Evolutionary conservation across 345 rosid species (phyloP).

Genomic region (Boechera retrofracta): DNA sequence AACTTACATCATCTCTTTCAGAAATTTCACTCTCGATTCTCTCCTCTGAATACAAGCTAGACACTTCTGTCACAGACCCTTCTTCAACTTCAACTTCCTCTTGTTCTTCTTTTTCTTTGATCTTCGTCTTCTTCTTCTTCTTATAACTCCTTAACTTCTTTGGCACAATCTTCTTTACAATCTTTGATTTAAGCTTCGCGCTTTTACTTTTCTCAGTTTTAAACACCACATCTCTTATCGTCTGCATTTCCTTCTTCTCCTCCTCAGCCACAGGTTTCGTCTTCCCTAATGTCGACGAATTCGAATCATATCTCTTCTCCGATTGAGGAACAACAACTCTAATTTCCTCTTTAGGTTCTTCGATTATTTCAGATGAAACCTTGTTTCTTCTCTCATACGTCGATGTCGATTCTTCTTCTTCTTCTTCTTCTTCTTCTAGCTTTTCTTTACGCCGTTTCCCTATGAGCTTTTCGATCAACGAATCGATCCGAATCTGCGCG

Average conservation of each 20-base stretch:
- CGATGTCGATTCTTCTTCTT: background rate
- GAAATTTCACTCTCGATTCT: constrained; percentile 33
- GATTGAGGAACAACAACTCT: background rate
- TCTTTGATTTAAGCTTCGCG: constrained; percentile 51
- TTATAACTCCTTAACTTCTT: constrained; percentile 60
- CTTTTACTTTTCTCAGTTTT: constrained; percentile 43
- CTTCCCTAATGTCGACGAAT: constrained; percentile 7
- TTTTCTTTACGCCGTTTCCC: background rate
- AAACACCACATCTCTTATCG: constrained; percentile 35
- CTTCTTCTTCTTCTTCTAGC: background rate
- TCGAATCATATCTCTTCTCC: background rate
- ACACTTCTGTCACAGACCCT: constrained; percentile 39
- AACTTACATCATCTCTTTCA: constrained; percentile 32
- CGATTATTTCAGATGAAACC: constrained; percentile 13
- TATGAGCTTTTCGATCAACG: constrained; percentile 30
- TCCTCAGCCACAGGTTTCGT: constrained; percentile 28
- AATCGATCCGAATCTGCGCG: constrained; percentile 20
- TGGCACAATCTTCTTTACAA: constrained; percentile 64
- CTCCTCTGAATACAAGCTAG: constrained; percentile 38
- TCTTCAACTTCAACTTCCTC: constrained; percentile 15
- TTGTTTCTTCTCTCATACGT: constrained; percentile 11
- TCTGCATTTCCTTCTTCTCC: constrained; percentile 24
- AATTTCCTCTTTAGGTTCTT: constrained; percentile 22
- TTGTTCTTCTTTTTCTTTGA: constrained; percentile 19
- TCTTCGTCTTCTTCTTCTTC: constrained; percentile 49